Evolutionary conservation across 1,284 basidiomycete species (phyloP).

Genomic region (Inonotus obliquus): DNA sequence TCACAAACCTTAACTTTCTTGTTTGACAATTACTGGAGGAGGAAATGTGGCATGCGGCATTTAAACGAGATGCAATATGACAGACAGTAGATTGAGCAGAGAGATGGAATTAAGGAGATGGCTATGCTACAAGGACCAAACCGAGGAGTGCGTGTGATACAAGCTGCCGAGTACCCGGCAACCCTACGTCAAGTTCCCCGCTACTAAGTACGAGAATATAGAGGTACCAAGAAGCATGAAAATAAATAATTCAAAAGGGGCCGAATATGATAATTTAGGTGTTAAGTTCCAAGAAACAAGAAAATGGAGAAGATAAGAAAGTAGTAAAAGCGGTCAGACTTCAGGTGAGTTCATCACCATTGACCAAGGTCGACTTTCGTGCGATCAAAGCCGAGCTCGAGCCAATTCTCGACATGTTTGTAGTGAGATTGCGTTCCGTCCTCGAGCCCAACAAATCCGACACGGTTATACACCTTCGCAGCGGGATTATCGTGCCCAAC

Average conservation of each 20-base stretch:
- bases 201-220: background rate
- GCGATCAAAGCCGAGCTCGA: constrained; percentile 58
- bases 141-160: background rate
- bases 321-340: background rate
- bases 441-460: constrained; percentile 53
- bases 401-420: constrained; percentile 48
- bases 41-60: too few species aligned
- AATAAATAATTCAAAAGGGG: background rate
- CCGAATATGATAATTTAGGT: background rate
- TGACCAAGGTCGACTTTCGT: constrained; percentile 46
- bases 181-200: background rate
- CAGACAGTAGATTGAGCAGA: background rate
- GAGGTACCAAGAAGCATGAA: background rate
- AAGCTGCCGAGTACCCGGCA: background rate
- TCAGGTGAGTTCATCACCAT: constrained; percentile 39
- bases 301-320: background rate
- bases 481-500: constrained; percentile 53
- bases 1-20: background rate
- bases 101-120: background rate
- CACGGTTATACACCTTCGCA: constrained; percentile 50
- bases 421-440: constrained; percentile 26
- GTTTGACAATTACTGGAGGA: too few species aligned
- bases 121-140: background rate
- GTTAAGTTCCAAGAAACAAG: background rate
- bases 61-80: background rate